Base-by-base conservation (phyloP, 352 stramenopile genomes). In the Globisporangium cylindrosporum region DNA sequence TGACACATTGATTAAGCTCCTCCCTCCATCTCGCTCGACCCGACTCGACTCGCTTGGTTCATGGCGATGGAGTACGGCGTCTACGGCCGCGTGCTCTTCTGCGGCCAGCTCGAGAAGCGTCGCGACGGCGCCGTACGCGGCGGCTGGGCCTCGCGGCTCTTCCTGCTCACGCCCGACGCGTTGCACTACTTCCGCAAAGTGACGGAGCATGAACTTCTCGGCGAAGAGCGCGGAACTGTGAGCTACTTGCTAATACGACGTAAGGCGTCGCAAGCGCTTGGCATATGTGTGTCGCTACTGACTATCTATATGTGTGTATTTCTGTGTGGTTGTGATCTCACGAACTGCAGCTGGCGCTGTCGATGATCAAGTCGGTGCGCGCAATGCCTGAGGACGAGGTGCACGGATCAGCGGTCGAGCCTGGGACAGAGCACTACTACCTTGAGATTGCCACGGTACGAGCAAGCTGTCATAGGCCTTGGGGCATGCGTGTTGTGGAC, bases 131-230 rank as follows among this genome's bases (percentile, higher is more conserved):
- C 84, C 27, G 83, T 94, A 70, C 81, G 84, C 56, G 81, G 78
- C 27, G 83, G 81, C 27, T 93, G 86, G 87, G 85, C 87, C 57
- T 84, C 79, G 62, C 80, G 87, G n/a, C 77, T 92, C 34, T 95
- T 95, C 68, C 74, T 95, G 34, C 80, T 95, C 62, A 93, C 87
- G 29, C 82, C 85, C 41, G 77, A 92, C 38, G 80, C 78, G 64
- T 74, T 95, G 60, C 82, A 93, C 66, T 95, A 95, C 71, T 95
- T 92, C 74, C 87, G 87, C 58, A 88, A 88, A 59, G 74, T 79
- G 38, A 83, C 77, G 4, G 86, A 95, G 34, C 74, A 82, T 18
- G 87, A 95, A 64, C 73, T 95, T 15, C 67, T 95, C 20, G 87
- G 87, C 62, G 85, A 95, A 67, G 87, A 95, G 71, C 85, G 87